phyloP scores from a whole-genome alignment of 1,284 basidiomycete species.

The Tilletiaria anomala region DNA sequence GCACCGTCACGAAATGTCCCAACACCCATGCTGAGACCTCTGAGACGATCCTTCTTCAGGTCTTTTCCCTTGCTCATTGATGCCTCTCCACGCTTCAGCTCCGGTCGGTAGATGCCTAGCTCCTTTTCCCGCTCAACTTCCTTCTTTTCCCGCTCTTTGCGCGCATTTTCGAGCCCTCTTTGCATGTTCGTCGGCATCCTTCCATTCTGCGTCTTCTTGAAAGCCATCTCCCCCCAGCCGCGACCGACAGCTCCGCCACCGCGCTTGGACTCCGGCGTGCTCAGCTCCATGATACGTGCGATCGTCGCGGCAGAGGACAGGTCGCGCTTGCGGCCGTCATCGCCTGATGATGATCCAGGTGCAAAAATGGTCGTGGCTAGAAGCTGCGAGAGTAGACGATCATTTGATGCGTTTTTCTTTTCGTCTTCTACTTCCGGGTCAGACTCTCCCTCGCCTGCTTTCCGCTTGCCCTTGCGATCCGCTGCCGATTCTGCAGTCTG shows the following conservation, averaged over 20 bases:
- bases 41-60: constrained; percentile 5
- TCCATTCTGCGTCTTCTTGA: constrained; percentile 21
- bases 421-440: constrained; percentile 21
- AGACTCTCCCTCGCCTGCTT: background rate
- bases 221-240: constrained; percentile 25
- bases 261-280: constrained; percentile 5
- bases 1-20: constrained; percentile 29
- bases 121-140: constrained; percentile 30
- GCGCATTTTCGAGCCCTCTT: constrained; percentile 22
- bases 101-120: constrained; percentile 23
- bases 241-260: constrained; percentile 17
- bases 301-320: constrained; percentile 24
- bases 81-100: constrained; percentile 1
- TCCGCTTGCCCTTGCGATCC: constrained; percentile 1
- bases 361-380: constrained; percentile 36
- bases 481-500: too few species aligned
- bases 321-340: constrained; percentile 1
- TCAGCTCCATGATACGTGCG: constrained; percentile 13
- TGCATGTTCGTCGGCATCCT: constrained; percentile 27
- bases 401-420: constrained; percentile 26
- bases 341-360: constrained; percentile 13
- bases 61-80: constrained; percentile 1
- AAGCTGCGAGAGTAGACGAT: constrained; percentile 26
- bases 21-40: constrained; percentile 32
- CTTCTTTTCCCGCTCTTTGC: constrained; percentile 24